These are phyloP conservation scores for Talaromyces verruculosus DNA, from an alignment of 2,329 filamentous ascomycete genomes.

Conservation along the genomic window DNA sequence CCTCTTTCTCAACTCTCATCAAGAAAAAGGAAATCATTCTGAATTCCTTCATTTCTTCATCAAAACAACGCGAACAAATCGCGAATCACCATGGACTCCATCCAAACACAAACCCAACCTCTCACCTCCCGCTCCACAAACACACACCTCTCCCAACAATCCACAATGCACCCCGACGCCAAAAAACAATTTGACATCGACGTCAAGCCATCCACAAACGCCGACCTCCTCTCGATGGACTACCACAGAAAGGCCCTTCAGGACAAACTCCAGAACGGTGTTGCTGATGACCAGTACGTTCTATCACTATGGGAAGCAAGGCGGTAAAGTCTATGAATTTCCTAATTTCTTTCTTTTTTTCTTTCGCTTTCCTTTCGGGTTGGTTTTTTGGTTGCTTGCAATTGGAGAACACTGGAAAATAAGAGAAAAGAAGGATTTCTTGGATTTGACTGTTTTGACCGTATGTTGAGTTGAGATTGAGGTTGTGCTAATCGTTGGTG, in stretches of 20 bases:
- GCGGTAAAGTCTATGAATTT: slow-evolving; percentile 15
- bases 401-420: slow-evolving; percentile 10
- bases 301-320: slow-evolving; percentile 6
- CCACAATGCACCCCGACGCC: slow-evolving; percentile 12
- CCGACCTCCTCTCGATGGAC: slow-evolving; percentile 42
- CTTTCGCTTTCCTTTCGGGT: background rate
- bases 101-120: slow-evolving; percentile 33
- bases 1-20: background rate
- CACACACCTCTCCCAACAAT: slow-evolving; percentile 35
- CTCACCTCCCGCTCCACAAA: slow-evolving; percentile 45
- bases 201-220: slow-evolving; percentile 32
- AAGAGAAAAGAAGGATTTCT: slow-evolving; percentile 3
- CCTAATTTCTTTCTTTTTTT: background rate
- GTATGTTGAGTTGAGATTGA: background rate
- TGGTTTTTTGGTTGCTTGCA: slow-evolving; percentile 11
- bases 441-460: slow-evolving; percentile 1
- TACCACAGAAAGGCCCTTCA: slow-evolving; percentile 46
- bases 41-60: too few species aligned
- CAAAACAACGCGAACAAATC: background rate
- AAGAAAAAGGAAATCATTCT: too few species aligned
- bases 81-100: background rate
- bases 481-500: slow-evolving; percentile 1
- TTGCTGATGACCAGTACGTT: slow-evolving; percentile 38
- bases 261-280: slow-evolving; percentile 37
- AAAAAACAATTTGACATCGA: slow-evolving; percentile 28